Base-by-base conservation (phyloP, 2,329 filamentous ascomycete species). In the Fusarium bulbicola region DNA sequence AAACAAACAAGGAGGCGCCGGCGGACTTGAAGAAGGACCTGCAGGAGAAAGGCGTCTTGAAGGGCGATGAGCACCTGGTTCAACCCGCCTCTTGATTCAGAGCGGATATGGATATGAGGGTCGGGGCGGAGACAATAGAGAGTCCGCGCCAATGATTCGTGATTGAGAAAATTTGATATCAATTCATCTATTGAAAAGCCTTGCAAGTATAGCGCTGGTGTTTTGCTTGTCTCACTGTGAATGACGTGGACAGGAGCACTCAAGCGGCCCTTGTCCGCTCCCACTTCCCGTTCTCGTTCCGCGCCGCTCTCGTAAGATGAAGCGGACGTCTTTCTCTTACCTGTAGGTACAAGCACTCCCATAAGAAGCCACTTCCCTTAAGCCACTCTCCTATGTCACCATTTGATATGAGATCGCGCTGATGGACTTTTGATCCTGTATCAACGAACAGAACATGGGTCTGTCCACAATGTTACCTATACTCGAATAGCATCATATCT, bases 81-180 rank as follows among this genome's bases (percentile, higher is more conserved):
- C 34, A 54, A 11, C 4, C 24, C 18, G 7, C 24, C 20, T 40
- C 24, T 40, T 40, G 50, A 54, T 40, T 18, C 7, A 16, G 24
- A 18, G 16, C 34, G 7, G 9, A 12, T 5, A 28, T 28, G 14
- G 13, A 16, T 13, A 16, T 28, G 5, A 28, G 3, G 34, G 7
- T 16, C 14, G 24, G 50, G 50, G 5, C 21, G 18, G 32, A 21
- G 32, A 26, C 9, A 21, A 21, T 7, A 36, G 18, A 16, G 5
- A 36, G 32, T 2, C 24, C 3, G 7, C 4, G 11, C 21, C 14
- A 13, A 1, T n/a, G 20, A 39, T 53, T 16, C 20, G 20, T 28
- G 10, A 37, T n/a, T 0, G 4, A 7, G 32, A 28, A 16, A 5
- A 1, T 9, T 37, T 53, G 4, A 5, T 18, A 26, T 12, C 12